phyloP scores from a whole-genome alignment of 768 basidiomycete species.

The Termitomyces bulborhizus region DNA sequence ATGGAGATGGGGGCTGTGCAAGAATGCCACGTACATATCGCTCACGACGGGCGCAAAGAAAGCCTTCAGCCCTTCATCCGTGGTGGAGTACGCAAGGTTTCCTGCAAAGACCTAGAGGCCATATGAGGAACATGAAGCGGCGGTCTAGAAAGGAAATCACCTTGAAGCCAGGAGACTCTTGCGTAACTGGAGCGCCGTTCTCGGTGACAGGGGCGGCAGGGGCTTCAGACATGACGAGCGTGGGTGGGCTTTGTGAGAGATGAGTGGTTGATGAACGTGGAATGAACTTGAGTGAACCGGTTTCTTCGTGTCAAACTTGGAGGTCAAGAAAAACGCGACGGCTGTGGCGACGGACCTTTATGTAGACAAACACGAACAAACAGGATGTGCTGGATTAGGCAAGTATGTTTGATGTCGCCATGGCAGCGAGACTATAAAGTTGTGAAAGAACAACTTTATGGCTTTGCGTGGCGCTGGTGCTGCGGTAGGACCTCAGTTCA shows the following conservation, averaged over 20 bases:
- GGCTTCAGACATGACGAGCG: slow-evolving; percentile 83
- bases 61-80: slow-evolving; percentile 91
- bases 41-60: slow-evolving; percentile 85
- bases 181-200: slow-evolving; percentile 80
- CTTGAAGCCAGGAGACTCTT: slow-evolving; percentile 80
- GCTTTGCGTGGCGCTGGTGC: background rate
- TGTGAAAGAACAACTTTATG: too few species aligned
- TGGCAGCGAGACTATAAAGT: slow-evolving; percentile 21
- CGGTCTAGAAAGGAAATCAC: slow-evolving; percentile 29
- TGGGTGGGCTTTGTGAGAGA: slow-evolving; percentile 45
- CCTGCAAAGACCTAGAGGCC: slow-evolving; percentile 79
- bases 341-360: slow-evolving; percentile 20
- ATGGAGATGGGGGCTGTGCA: slow-evolving; percentile 39
- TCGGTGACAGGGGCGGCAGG: slow-evolving; percentile 77
- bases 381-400: slow-evolving; percentile 17
- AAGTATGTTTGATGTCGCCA: slow-evolving; percentile 33
- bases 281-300: slow-evolving; percentile 77
- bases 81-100: slow-evolving; percentile 91
- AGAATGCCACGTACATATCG: slow-evolving; percentile 70
- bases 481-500: too few species aligned
- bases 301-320: slow-evolving; percentile 81
- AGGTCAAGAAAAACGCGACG: slow-evolving; percentile 48
- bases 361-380: slow-evolving; percentile 35
- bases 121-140: slow-evolving; percentile 16
- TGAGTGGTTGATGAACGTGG: slow-evolving; percentile 42